phyloP scores from a whole-genome alignment of 495 filamentous ascomycete genomes.

The Glonium stellatum region DNA sequence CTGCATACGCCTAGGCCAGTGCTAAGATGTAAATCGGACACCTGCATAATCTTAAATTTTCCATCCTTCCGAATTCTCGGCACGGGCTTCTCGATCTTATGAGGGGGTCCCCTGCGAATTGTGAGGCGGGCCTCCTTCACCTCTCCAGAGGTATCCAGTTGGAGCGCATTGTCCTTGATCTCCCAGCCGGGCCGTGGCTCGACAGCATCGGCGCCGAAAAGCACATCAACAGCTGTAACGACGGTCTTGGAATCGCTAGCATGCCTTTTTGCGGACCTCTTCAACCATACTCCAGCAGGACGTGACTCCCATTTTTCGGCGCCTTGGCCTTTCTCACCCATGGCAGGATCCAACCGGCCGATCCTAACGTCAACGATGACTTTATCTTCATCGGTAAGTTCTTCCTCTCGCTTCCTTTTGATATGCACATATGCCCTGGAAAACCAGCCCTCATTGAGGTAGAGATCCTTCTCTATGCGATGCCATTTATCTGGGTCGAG shows the following conservation, averaged over 20 bases:
- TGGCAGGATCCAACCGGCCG: conserved; percentile 65
- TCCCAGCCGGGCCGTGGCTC: conserved; percentile 81
- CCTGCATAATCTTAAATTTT: conserved; percentile 95
- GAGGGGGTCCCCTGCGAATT: conserved; percentile 61
- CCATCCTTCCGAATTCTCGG: conserved; percentile 76
- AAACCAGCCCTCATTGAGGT: conserved; percentile 64
- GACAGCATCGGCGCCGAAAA: conserved; percentile 90
- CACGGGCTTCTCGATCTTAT: conserved; percentile 54
- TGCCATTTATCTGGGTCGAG: conserved; percentile 72
- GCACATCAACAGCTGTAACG: conserved; percentile 78
- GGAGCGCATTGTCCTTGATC: conserved; percentile 55
- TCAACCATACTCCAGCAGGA: conserved; percentile 78
- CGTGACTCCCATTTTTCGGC: conserved; percentile 76
- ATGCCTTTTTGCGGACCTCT: conserved; percentile 65
- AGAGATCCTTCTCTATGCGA: conserved; percentile 86
- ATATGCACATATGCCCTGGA: conserved; percentile 78
- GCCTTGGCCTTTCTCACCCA: conserved; percentile 48
- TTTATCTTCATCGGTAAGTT: conserved; percentile 64
- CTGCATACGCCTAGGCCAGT: conserved; percentile 81
- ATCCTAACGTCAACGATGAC: conserved; percentile 79
- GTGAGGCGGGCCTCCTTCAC: conserved; percentile 63
- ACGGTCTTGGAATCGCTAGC: conserved; percentile 70
- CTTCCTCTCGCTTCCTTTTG: conserved; percentile 81
- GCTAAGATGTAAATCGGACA: conserved; percentile 84
- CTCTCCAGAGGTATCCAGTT: conserved; percentile 57